Conservation (phyloP, 179 eudicot genomes). For the Gypsophila paniculata region DNA sequence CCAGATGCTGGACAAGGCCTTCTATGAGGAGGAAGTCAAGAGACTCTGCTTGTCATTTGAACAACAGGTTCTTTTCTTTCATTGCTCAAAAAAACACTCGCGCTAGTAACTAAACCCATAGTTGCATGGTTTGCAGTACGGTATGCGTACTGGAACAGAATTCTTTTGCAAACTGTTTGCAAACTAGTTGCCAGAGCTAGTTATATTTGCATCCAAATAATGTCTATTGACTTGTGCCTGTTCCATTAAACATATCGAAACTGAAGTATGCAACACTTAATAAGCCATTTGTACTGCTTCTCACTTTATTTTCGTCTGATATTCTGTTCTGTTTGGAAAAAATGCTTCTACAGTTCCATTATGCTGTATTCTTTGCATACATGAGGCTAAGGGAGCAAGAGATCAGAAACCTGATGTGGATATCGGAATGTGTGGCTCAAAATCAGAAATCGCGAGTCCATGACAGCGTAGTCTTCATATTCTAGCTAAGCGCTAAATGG, state of each 20-base stretch:
- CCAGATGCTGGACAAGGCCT: slow-evolving; percentile 98
- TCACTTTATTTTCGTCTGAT: background rate
- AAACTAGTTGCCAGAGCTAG: too few relatives aligned
- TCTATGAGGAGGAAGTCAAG: slow-evolving; percentile 97
- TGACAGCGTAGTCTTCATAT: slow-evolving; percentile 96
- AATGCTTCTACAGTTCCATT: slow-evolving; percentile 65
- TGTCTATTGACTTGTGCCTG: too few relatives aligned
- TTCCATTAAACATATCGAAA: too few relatives aligned
- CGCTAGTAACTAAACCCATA: background rate
- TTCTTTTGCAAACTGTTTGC: too few relatives aligned
- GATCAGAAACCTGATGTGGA: slow-evolving; percentile 99
- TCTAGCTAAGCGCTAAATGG: slow-evolving; percentile 31
- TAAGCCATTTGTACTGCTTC: background rate
- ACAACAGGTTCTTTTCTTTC: slow-evolving; percentile 62
- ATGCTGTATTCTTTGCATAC: slow-evolving; percentile 88
- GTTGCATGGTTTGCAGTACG: too few relatives aligned
- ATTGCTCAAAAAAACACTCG: background rate
- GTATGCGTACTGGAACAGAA: too few relatives aligned
- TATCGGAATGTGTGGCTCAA: slow-evolving; percentile 97
- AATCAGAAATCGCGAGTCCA: slow-evolving; percentile 95
- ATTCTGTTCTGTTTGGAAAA: background rate
- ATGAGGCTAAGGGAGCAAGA: slow-evolving; percentile 97
- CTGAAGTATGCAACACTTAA: too few relatives aligned
- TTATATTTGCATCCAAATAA: too few relatives aligned
- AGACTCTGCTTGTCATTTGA: slow-evolving; percentile 89